Evolutionary conservation across 805 yeast species (phyloP), one percentile per base, ranked within the genome.

Genomic region (Nakazawaea ishiwadae): DNA sequence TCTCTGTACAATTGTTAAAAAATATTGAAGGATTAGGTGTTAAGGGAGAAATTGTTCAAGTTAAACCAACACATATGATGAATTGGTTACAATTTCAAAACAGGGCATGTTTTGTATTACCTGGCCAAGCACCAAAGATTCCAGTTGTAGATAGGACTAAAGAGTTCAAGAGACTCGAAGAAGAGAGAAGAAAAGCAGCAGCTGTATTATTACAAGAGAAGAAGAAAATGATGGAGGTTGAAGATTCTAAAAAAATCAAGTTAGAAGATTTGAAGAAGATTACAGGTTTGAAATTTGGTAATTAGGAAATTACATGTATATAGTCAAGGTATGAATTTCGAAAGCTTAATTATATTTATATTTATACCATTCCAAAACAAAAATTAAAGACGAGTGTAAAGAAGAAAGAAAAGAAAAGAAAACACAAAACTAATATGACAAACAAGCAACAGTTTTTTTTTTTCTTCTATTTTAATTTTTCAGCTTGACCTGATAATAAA

Each of bases 1-100:
- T 86, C 38, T 66, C 73, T 28, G 89, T 89, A 11, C 96, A 89
- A 65, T 66, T 88, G n/a, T 67, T 86, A 45, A 73, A 68, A 52
- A 85, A 85, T 53, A 72, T 77, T 54, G 75, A 79, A 23, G 72
- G 71, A 11, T 61, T 81, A 42, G 95, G 95, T 16, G 64, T 64
- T 17, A 66, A 64, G 46, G 96, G 96, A 27, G 83, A 89, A 63
- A 71, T 89, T 33, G 70, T 83, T 21, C 66, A 73, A 27, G 96
- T 89, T 15, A 72, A 77, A 47, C 89, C 96, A 23, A 84, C 88
- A 17, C 68, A 76, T 47, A 89, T 89, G 96, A 77, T 91, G 55
- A 86, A 85, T 62, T 75, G 65, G 51, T 71, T 89, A 43, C 87
- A 87, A 52, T 75, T 77, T 32, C 53, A 67, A 46, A 81, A 85